Percentiles rank a stretch among this genome's conserved stretches.
phyloP scores from a whole-genome alignment of 1,139 yeast species.

The Trichomonascaceae sp. region DNA sequence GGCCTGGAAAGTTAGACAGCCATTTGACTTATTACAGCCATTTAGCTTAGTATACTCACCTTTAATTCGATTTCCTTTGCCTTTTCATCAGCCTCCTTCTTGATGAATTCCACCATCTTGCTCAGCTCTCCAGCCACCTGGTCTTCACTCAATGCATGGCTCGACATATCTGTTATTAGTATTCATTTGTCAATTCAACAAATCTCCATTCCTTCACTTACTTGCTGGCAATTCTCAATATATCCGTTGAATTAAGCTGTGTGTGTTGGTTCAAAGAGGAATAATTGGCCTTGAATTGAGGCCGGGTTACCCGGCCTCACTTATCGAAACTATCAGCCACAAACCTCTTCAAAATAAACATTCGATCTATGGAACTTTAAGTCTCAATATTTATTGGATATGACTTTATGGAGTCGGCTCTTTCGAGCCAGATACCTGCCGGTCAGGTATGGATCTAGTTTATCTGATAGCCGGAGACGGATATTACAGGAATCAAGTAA shows the following conservation, averaged over 20 bases:
- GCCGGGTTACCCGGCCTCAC: not conserved
- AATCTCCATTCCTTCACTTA: not conserved
- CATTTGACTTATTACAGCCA: no score
- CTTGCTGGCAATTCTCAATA: not conserved
- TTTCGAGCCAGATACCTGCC: not conserved
- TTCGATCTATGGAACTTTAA: not conserved
- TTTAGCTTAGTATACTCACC: constrained; percentile 25
- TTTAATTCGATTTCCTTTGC: constrained; percentile 92
- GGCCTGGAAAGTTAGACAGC: constrained; percentile 38
- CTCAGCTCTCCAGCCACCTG: constrained; percentile 92
- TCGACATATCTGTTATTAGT: not conserved
- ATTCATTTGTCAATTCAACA: not conserved
- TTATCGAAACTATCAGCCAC: not conserved
- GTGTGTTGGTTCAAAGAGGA: not conserved
- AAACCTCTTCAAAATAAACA: not conserved
- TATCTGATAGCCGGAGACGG: constrained; percentile 6
- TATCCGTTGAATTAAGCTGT: not conserved
- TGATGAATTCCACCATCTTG: constrained; percentile 98
- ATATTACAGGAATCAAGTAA: constrained; percentile 7
- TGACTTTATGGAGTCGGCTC: not conserved
- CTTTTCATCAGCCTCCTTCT: constrained; percentile 98
- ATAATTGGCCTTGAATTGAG: not conserved
- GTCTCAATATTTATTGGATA: not conserved
- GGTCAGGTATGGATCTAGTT: constrained; percentile 3
- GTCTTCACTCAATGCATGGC: constrained; percentile 10